Conservation (phyloP, 192 early-diverging fungal species). For the Pilobolus umbonatus region DNA sequence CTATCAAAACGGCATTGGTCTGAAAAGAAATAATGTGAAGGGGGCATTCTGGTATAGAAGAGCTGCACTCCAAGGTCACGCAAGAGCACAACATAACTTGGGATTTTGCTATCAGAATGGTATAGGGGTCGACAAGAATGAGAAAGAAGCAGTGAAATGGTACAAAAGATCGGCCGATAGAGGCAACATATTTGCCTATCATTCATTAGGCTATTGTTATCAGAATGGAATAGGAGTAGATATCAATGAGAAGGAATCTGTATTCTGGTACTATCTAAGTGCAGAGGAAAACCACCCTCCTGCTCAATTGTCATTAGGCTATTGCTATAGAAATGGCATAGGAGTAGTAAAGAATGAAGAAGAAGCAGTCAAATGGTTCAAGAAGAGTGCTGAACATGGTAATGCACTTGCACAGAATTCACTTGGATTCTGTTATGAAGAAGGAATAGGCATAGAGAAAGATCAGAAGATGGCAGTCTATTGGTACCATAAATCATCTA, state of each 20-base stretch:
- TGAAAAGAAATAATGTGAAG: conserved; percentile 36
- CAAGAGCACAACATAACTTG: conserved; percentile 59
- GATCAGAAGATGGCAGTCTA: conserved; percentile 40
- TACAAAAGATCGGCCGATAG: conserved; percentile 49
- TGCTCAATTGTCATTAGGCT: conserved; percentile 68
- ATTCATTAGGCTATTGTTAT: conserved; percentile 56
- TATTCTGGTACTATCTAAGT: conserved; percentile 57
- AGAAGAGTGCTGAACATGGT: conserved; percentile 55
- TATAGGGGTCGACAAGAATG: conserved; percentile 66
- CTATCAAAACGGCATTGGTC: conserved; percentile 70
- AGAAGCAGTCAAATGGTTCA: conserved; percentile 62
- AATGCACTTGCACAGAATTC: conserved; percentile 76
- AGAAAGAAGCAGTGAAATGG: conserved; percentile 58
- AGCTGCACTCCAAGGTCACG: conserved; percentile 63
- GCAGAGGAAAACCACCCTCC: conserved; percentile 68
- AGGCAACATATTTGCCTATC: conserved; percentile 48
- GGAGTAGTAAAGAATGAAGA: conserved; percentile 44
- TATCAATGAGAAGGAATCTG: conserved; percentile 42
- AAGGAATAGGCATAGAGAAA: conserved; percentile 62
- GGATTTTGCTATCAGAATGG: conserved; percentile 80
- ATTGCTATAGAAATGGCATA: conserved; percentile 57
- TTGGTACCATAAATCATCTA: conserved; percentile 7
- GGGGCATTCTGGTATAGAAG: conserved; percentile 60
- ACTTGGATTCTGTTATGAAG: conserved; percentile 77
- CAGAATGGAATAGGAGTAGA: conserved; percentile 55